These are phyloP conservation scores for Leptographium flavum DNA, from an alignment of 2,329 filamentous ascomycete species.

Conservation along the genomic window DNA sequence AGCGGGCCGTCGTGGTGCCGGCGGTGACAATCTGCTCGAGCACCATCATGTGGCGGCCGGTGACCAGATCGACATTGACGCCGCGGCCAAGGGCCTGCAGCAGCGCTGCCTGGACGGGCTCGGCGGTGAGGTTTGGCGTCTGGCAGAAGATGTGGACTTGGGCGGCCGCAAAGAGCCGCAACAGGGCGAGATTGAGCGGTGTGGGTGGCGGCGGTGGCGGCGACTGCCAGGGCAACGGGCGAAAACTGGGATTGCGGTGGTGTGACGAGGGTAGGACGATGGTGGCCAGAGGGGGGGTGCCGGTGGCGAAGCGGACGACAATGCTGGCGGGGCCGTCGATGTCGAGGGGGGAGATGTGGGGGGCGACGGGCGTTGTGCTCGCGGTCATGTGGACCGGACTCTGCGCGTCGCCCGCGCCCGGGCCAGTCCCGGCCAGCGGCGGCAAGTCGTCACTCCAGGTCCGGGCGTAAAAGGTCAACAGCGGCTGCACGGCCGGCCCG, in stretches of 20 bases:
- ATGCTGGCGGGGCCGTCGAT: conserved; percentile 8
- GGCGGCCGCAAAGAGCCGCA: conserved; percentile 46
- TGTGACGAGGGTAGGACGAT: conserved; percentile 63
- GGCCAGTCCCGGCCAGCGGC: neutral
- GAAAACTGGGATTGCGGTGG: conserved; percentile 52
- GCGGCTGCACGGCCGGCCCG: conserved; percentile 44
- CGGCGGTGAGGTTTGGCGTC: conserved; percentile 64
- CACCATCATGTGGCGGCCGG: conserved; percentile 57
- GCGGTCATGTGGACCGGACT: neutral
- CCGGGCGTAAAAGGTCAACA: conserved; percentile 50
- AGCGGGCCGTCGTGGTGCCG: conserved; percentile 56
- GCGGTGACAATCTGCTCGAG: conserved; percentile 71
- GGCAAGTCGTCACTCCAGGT: conserved; percentile 45
- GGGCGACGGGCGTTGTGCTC: neutral
- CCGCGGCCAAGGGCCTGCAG: conserved; percentile 48
- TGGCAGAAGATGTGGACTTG: conserved; percentile 49
- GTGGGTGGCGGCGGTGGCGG: conserved; percentile 32
- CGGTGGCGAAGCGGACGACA: conserved; percentile 5
- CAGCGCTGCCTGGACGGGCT: conserved; percentile 47
- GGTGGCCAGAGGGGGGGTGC: conserved; percentile 19
- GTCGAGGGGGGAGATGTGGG: conserved; percentile 4
- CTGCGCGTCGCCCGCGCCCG: neutral
- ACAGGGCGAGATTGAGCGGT: conserved; percentile 51
- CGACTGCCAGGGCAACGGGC: conserved; percentile 39
- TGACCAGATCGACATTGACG: conserved; percentile 53